Evolutionary conservation across 108 stramenopile genomes (phyloP), one percentile per base, ranked within the genome.

Genomic region (Cyclostephanos tholiformis): DNA sequence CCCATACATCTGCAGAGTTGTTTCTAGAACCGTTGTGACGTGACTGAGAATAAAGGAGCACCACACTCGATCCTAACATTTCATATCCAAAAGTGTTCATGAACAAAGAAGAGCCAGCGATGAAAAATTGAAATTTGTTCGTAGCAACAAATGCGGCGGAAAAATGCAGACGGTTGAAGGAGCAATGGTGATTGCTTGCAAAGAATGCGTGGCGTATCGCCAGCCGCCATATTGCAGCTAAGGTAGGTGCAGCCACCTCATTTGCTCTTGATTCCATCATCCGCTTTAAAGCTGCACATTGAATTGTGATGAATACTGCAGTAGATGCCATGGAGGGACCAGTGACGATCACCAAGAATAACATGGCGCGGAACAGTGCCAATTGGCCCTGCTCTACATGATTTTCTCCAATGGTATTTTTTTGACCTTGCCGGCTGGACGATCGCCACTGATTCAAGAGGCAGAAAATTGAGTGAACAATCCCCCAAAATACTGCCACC

Each of bases 61-160:
- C 84, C 17, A 89, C 38, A 26, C 82, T 59, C 46, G 89, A 58
- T 36, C 93, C 91, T 50, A 91, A 36, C 1, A 94, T 63, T 57
- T 94, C 93, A 88, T 88, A 92, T 19, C 93, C 93, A 83, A 92
- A 94, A 2, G 93, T 94, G 63, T 94, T 94, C 56, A 89, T 52
- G 58, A 90, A 90, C 12, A 94, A 74, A 38, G 89, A 91, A n/a
- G 75, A 48, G 26, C 91, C 93, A 25, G 83, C 93, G 29, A 88
- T 51, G 6, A 43, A 71, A 80, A 84, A 94, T 25, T 89, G 50
- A 67, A 95, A 95, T 19, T 82, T 84, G 29, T 84, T 69, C 5
- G 88, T 86, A 22, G 91, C 88, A 53, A 95, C 85, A 84, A 95
- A 95, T 2, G 94, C 94, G 43, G 94, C 89, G 13, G 91, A 89